phyloP scores from a whole-genome alignment of 805 yeast genomes.

The Phaffomyces opuntiae region DNA sequence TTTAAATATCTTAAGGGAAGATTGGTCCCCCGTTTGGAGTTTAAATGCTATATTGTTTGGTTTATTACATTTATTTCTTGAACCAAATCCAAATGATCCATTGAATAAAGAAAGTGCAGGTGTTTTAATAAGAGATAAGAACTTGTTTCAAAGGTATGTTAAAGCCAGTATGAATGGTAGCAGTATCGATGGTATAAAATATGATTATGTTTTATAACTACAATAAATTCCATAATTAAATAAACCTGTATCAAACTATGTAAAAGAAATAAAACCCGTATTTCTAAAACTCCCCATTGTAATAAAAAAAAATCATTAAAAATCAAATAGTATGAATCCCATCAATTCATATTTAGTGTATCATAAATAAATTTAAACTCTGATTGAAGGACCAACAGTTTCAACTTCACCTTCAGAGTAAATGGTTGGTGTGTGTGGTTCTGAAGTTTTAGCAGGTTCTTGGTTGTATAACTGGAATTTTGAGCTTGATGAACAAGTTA shows the following conservation, averaged over 20 bases:
- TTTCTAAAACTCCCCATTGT: neutral
- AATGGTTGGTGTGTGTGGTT: constrained; percentile 20
- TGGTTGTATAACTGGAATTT: constrained; percentile 20
- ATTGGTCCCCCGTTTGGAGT: constrained; percentile 92
- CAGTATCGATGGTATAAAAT: constrained; percentile 44
- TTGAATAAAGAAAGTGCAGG: constrained; percentile 86
- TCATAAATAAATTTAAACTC: constrained; percentile 10
- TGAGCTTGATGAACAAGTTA: constrained; percentile 10
- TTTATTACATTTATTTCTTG: constrained; percentile 73
- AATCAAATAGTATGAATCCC: no score
- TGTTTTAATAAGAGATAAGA: constrained; percentile 37
- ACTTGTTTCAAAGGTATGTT: constrained; percentile 51
- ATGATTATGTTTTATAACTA: constrained; percentile 47
- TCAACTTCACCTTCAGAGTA: constrained; percentile 26
- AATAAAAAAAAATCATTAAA: neutral
- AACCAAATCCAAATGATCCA: constrained; percentile 90
- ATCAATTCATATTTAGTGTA: no score
- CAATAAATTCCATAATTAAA: no score
- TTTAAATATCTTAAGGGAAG: constrained; percentile 84
- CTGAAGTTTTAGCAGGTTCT: constrained; percentile 11
- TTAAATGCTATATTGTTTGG: constrained; percentile 81
- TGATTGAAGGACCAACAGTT: constrained; percentile 24
- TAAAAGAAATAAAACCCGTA: neutral
- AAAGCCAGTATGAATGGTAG: constrained; percentile 68
- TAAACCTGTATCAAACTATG: neutral